A percentile compares a stretch with the other conserved stretches of the same genome.
These are phyloP conservation scores for Jaminaea rosea DNA, from an alignment of 1,284 basidiomycete species.

Conservation along the genomic window DNA sequence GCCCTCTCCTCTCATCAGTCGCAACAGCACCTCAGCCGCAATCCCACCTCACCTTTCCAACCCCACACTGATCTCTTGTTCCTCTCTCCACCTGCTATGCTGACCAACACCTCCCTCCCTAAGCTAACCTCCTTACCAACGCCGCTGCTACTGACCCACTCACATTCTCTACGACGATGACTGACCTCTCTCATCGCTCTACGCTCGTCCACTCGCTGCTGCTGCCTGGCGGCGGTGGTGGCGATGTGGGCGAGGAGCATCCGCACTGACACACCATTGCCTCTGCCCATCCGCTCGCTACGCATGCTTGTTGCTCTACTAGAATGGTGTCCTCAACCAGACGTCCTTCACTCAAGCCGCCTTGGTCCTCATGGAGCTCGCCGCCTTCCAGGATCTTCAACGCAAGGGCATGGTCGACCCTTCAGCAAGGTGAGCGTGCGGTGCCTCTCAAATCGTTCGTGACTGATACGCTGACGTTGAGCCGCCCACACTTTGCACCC, in stretches of 20 bases:
- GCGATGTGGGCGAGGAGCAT: background rate
- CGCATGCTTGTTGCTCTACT: background rate
- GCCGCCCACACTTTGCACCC: constrained; percentile 8
- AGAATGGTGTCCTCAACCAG: constrained; percentile 60
- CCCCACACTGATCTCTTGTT: too few species aligned
- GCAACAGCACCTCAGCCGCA: too few species aligned
- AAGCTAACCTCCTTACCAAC: too few species aligned
- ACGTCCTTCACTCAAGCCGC: constrained; percentile 99
- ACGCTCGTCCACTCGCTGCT: too few species aligned
- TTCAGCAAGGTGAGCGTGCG: background rate
- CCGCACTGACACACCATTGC: background rate
- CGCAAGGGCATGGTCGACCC: constrained; percentile 81
- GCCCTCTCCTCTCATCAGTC: too few species aligned
- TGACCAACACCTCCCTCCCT: too few species aligned
- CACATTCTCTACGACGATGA: too few species aligned
- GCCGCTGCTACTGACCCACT: too few species aligned
- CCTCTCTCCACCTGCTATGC: too few species aligned
- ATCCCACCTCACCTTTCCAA: too few species aligned
- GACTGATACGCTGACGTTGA: background rate
- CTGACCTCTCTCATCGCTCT: too few species aligned
- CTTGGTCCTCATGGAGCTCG: constrained; percentile 84
- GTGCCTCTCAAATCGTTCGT: background rate
- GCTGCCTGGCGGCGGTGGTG: too few species aligned
- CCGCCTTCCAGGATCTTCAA: constrained; percentile 96
- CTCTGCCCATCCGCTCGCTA: background rate